Percentiles rank a stretch among this genome's conserved stretches.
These are phyloP conservation scores for Xylaria digitata DNA, from an alignment of 2,329 filamentous ascomycete genomes.

Conservation along the genomic window DNA sequence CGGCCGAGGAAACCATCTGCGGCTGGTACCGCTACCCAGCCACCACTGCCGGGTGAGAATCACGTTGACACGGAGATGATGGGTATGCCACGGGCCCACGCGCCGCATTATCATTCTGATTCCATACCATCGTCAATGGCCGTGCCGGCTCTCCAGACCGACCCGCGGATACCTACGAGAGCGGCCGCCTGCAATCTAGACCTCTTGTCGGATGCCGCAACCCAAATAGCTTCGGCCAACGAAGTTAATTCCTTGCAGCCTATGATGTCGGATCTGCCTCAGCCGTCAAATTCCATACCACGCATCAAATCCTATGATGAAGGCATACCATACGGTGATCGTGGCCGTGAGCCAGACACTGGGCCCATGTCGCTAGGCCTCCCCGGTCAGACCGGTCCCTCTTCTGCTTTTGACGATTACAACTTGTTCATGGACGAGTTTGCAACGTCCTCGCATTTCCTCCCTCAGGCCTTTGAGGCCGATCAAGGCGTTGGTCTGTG, in stretches of 20 bases:
- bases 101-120: slow-evolving; percentile 56
- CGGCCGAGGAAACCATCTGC: slow-evolving; percentile 65
- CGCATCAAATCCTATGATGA: slow-evolving; percentile 64
- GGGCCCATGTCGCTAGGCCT: slow-evolving; percentile 57
- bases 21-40: slow-evolving; percentile 55
- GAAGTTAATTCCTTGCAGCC: slow-evolving; percentile 65
- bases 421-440: slow-evolving; percentile 70
- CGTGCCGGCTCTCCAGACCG: slow-evolving; percentile 57
- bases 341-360: slow-evolving; percentile 59
- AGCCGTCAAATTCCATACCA: slow-evolving; percentile 55
- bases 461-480: slow-evolving; percentile 65
- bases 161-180: slow-evolving; percentile 59
- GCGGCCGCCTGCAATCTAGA: slow-evolving; percentile 67
- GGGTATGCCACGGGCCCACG: slow-evolving; percentile 54
- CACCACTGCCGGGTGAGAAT: slow-evolving; percentile 60
- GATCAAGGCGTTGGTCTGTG: slow-evolving; percentile 65
- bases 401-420: slow-evolving; percentile 64
- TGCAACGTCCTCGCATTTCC: slow-evolving; percentile 63
- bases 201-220: slow-evolving; percentile 69
- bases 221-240: slow-evolving; percentile 63
- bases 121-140: slow-evolving; percentile 53
- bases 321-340: slow-evolving; percentile 60
- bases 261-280: slow-evolving; percentile 60
- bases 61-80: slow-evolving; percentile 61
- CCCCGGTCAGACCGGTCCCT: slow-evolving; percentile 53